Evolutionary conservation across 2,329 filamentous ascomycete genomes (phyloP).

Genomic region (Lomentospora prolificans): DNA sequence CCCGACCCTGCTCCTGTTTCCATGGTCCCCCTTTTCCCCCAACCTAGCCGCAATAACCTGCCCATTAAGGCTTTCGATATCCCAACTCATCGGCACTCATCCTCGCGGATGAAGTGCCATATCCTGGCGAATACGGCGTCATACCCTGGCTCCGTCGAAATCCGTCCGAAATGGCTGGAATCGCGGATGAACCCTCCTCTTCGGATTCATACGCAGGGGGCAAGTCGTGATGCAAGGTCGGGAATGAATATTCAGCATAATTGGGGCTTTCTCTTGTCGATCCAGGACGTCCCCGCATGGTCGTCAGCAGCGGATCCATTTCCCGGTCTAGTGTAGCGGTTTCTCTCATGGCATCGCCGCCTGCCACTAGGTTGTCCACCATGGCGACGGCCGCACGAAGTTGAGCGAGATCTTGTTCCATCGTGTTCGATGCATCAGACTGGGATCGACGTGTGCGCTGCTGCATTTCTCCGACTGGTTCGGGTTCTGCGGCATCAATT

Average conservation of each 20-base stretch:
- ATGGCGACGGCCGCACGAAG: constrained; percentile 36
- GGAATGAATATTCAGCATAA: constrained; percentile 9
- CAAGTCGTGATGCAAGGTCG: constrained; percentile 9
- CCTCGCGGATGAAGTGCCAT: constrained; percentile 4
- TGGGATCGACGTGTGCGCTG: constrained; percentile 8
- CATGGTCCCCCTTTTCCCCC: neutral
- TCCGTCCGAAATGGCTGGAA: constrained; percentile 32
- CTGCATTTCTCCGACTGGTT: neutral
- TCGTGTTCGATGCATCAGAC: constrained; percentile 20
- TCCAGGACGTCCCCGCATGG: neutral
- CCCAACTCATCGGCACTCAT: constrained; percentile 2
- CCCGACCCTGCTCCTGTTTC: neutral
- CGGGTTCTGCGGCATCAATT: neutral
- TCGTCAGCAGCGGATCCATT: neutral
- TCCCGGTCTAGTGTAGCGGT: constrained; percentile 10
- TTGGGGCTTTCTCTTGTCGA: neutral
- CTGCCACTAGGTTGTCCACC: constrained; percentile 34
- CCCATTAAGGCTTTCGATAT: constrained; percentile 3
- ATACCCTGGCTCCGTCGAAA: constrained; percentile 28
- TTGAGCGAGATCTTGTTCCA: constrained; percentile 39
- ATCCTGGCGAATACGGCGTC: constrained; percentile 16
- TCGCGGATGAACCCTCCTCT: constrained; percentile 1
- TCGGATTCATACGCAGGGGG: constrained; percentile 11
- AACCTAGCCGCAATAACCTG: too few species aligned
- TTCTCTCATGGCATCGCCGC: constrained; percentile 25